Evolutionary conservation across 108 stramenopile genomes (phyloP).

Genomic region (Fragilaria crotonensis): DNA sequence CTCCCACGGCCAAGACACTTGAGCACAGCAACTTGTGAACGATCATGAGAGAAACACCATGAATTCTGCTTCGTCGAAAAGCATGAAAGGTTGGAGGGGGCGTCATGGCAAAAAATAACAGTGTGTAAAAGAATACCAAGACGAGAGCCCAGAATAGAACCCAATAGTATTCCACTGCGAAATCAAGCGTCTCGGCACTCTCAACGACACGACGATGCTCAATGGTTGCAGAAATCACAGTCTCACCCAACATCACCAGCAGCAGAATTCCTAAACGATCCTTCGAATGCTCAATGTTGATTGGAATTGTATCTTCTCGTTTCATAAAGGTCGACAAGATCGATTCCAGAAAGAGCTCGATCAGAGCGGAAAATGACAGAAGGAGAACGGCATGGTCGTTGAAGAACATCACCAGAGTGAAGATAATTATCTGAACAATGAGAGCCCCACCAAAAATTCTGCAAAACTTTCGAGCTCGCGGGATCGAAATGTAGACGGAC

Average conservation of each 20-base stretch:
- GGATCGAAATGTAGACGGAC: background rate
- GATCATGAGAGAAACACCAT: background rate
- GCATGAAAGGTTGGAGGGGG: conserved; percentile 6
- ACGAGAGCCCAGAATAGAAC: conserved; percentile 4
- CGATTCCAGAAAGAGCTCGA: conserved; percentile 1
- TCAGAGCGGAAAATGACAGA: background rate
- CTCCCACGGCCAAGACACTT: conserved; percentile 1
- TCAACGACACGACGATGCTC: background rate
- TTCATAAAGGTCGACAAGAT: conserved; percentile 1
- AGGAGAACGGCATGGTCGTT: background rate
- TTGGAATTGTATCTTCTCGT: background rate
- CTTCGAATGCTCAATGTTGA: conserved; percentile 11
- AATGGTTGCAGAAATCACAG: conserved; percentile 10
- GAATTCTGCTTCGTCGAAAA: conserved; percentile 5
- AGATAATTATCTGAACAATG: background rate
- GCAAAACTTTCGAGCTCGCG: conserved; percentile 1
- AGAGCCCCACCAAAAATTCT: background rate
- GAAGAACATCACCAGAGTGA: too few species aligned
- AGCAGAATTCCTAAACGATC: conserved; percentile 4
- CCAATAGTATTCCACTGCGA: background rate
- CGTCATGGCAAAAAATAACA: conserved; percentile 7
- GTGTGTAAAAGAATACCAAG: conserved; percentile 6
- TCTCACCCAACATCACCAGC: conserved; percentile 6
- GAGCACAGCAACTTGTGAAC: conserved; percentile 3
- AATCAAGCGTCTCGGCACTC: background rate